These are phyloP conservation scores for Pythium rishiriense DNA, from an alignment of 352 stramenopile species.

Conservation along the genomic window DNA sequence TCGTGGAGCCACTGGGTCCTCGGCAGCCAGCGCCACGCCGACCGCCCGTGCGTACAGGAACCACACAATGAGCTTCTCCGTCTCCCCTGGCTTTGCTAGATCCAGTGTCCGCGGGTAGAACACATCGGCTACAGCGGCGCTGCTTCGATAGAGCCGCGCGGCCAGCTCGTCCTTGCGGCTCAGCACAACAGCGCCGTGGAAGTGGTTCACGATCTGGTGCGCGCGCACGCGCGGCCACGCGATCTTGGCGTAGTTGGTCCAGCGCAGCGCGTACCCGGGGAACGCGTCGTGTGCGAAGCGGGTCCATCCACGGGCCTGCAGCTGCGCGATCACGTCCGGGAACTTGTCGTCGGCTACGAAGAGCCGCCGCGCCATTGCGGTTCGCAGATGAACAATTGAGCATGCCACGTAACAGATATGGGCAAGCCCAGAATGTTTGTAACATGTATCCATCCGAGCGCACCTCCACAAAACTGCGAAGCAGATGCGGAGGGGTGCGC, in stretches of 20 bases:
- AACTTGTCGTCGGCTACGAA: constrained; percentile 69
- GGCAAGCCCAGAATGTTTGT: too few relatives aligned
- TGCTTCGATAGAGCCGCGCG: constrained; percentile 32
- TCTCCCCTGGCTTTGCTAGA: constrained; percentile 15
- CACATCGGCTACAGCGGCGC: constrained; percentile 29
- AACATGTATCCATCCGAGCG: too few relatives aligned
- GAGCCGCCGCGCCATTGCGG: constrained; percentile 14
- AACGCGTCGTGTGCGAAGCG: constrained; percentile 59
- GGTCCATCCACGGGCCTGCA: constrained; percentile 42
- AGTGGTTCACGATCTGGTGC: constrained; percentile 64
- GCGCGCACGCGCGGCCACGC: constrained; percentile 44
- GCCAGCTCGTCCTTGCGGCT: constrained; percentile 65
- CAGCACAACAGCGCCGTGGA: constrained; percentile 60
- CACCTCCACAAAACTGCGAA: too few relatives aligned
- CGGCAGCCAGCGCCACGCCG: constrained; percentile 13
- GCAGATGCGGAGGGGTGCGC: too few relatives aligned
- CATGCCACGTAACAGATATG: too few relatives aligned
- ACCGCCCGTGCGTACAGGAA: constrained; percentile 54
- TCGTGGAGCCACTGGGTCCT: not conserved
- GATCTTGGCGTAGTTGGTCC: constrained; percentile 73
- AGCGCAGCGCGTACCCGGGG: constrained; percentile 60
- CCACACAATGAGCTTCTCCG: constrained; percentile 35
- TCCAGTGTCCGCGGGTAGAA: constrained; percentile 63
- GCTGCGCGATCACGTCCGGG: constrained; percentile 42
- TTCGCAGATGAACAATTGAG: too few relatives aligned